phyloP scores from a whole-genome alignment of 2,329 filamentous ascomycete genomes.

The Myriosclerotinia curreyana region DNA sequence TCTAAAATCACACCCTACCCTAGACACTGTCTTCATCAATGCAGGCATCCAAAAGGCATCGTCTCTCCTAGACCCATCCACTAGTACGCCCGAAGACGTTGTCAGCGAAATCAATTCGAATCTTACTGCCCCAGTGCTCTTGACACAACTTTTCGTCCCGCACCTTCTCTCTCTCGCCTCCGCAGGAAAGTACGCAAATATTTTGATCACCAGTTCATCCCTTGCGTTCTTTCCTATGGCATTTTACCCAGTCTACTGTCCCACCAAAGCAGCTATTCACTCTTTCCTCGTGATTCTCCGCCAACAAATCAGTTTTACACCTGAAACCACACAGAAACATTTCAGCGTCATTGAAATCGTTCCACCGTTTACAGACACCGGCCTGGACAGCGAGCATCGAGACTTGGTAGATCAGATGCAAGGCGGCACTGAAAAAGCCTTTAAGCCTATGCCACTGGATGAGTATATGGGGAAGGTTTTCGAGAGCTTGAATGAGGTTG shows the following conservation, averaged over 20 bases:
- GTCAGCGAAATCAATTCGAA: constrained; percentile 27
- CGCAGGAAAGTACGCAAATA: constrained; percentile 25
- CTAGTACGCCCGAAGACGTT: constrained; percentile 22
- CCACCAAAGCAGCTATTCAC: constrained; percentile 39
- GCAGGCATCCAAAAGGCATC: constrained; percentile 36
- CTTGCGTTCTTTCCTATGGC: constrained; percentile 34
- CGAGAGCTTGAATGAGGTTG: constrained; percentile 27
- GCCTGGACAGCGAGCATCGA: constrained; percentile 35
- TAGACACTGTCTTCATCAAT: constrained; percentile 40
- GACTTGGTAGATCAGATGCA: constrained; percentile 28
- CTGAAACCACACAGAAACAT: constrained; percentile 27
- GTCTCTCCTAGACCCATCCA: constrained; percentile 29
- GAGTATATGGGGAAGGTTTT: constrained; percentile 38
- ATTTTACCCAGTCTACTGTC: constrained; percentile 38
- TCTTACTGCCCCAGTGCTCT: constrained; percentile 36
- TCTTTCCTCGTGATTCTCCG: constrained; percentile 34
- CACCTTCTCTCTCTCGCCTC: constrained; percentile 27
- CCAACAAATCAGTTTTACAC: constrained; percentile 31
- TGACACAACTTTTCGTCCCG: constrained; percentile 36
- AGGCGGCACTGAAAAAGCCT: constrained; percentile 31
- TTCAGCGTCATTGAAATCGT: constrained; percentile 39
- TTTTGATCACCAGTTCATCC: constrained; percentile 36
- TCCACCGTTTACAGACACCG: constrained; percentile 41
- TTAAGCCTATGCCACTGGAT: constrained; percentile 36
- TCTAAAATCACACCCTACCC: constrained; percentile 15